These are phyloP conservation scores for Penicillium oxalicum DNA, from an alignment of 2,329 filamentous ascomycete species.

Conservation along the genomic window DNA sequence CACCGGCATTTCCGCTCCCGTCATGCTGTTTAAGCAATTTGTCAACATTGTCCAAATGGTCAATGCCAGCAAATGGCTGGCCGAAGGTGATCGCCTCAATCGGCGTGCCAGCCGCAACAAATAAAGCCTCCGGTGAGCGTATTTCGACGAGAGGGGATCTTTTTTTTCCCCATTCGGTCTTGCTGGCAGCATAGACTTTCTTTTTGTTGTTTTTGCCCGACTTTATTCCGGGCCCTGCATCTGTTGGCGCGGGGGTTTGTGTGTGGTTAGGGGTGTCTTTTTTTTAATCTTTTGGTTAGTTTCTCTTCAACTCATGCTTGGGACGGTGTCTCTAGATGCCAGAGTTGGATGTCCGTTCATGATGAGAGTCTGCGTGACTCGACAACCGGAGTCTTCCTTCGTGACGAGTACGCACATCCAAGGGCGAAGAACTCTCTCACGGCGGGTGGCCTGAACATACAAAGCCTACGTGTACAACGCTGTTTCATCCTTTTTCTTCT, in stretches of 20 bases:
- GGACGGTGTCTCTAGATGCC: background rate
- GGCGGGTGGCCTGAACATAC: constrained; percentile 9
- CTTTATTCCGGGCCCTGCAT: constrained; percentile 22
- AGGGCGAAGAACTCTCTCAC: constrained; percentile 5
- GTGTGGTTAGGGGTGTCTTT: constrained; percentile 16
- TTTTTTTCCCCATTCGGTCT: background rate
- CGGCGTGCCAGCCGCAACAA: constrained; percentile 50
- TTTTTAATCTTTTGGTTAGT: constrained; percentile 7
- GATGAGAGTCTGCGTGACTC: constrained; percentile 11
- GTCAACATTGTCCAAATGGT: constrained; percentile 93
- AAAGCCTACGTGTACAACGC: constrained; percentile 20
- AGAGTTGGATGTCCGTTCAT: constrained; percentile 5
- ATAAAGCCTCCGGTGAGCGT: constrained; percentile 11
- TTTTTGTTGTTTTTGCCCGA: constrained; percentile 11
- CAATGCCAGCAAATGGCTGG: constrained; percentile 86
- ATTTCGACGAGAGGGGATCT: background rate
- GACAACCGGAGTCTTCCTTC: constrained; percentile 13
- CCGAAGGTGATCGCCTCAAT: constrained; percentile 68
- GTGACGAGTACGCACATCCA: constrained; percentile 16
- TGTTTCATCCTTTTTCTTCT: constrained; percentile 14
- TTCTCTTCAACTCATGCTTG: background rate
- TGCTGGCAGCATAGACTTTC: background rate
- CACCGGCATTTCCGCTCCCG: constrained; percentile 69
- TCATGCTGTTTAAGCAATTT: constrained; percentile 88
- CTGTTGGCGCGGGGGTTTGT: constrained; percentile 29